phyloP scores from a whole-genome alignment of 352 stramenopile species.

The Blastocystis sp. region DNA sequence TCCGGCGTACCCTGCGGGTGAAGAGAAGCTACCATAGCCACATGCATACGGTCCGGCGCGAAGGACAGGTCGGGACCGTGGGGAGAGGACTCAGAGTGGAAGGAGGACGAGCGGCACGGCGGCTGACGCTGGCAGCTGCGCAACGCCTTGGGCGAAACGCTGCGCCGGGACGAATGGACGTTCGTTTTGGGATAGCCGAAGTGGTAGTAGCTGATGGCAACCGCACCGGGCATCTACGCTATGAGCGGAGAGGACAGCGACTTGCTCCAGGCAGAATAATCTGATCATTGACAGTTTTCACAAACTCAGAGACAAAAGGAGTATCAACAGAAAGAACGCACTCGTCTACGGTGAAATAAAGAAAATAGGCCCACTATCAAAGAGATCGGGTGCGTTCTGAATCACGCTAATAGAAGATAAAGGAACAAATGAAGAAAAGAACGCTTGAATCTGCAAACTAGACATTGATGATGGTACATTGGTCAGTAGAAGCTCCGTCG shows the following conservation, averaged over 20 bases:
- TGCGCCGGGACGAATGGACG: too few relatives aligned
- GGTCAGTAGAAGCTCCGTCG: not conserved
- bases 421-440: constrained; percentile 2
- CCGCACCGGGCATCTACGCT: not conserved
- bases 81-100: too few relatives aligned
- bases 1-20: too few relatives aligned
- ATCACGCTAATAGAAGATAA: not conserved
- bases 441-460: not conserved
- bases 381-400: not conserved
- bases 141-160: too few relatives aligned
- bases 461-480: constrained; percentile 19
- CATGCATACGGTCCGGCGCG: too few relatives aligned
- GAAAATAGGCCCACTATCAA: not conserved
- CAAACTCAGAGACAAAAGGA: not conserved
- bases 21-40: too few relatives aligned
- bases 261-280: not conserved
- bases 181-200: not conserved
- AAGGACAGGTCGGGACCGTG: too few relatives aligned
- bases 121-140: too few relatives aligned
- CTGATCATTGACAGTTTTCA: not conserved
- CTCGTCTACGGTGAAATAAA: not conserved
- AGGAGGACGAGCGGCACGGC: too few relatives aligned
- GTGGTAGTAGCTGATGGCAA: not conserved
- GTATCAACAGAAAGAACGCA: constrained; percentile 18
- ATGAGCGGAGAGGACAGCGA: not conserved